A percentile compares a stretch with the other conserved stretches of the same genome.
These are phyloP conservation scores for Candida neerlandica DNA, from an alignment of 1,139 yeast species.

Conservation along the genomic window DNA sequence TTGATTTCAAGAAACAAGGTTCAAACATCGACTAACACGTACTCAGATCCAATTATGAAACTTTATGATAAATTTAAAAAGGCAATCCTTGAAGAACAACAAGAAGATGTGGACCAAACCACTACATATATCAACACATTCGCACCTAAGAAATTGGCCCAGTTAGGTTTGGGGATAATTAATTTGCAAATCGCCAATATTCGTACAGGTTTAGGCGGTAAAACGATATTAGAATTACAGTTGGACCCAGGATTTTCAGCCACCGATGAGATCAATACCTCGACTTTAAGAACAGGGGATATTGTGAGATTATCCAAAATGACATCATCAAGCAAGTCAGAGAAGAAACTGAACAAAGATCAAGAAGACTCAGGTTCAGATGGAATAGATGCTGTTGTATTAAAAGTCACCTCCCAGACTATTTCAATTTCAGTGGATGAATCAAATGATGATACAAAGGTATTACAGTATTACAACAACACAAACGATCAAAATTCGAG, in stretches of 20 bases:
- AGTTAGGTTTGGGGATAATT: conserved; percentile 72
- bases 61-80: conserved; percentile 19
- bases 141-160: conserved; percentile 66
- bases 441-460: conserved; percentile 42
- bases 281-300: conserved; percentile 76
- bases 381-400: conserved; percentile 61
- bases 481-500: conserved; percentile 39
- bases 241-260: conserved; percentile 56
- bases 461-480: conserved; percentile 46
- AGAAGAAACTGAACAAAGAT: conserved; percentile 25
- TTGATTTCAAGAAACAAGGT: conserved; percentile 15
- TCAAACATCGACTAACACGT: conserved; percentile 10
- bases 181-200: conserved; percentile 63
- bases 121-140: conserved; percentile 49
- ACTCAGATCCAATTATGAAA: conserved; percentile 9
- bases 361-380: conserved; percentile 21
- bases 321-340: conserved; percentile 19
- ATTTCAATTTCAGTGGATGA: conserved; percentile 64
- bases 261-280: conserved; percentile 47
- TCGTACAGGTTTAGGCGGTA: conserved; percentile 82
- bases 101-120: conserved; percentile 60
- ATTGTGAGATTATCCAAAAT: conserved; percentile 57
- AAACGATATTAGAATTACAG: conserved; percentile 64
- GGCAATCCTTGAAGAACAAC: conserved; percentile 59
- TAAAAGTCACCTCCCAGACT: conserved; percentile 45